phyloP scores from a whole-genome alignment of 768 basidiomycete species.

The Flagelloscypha sp. region DNA sequence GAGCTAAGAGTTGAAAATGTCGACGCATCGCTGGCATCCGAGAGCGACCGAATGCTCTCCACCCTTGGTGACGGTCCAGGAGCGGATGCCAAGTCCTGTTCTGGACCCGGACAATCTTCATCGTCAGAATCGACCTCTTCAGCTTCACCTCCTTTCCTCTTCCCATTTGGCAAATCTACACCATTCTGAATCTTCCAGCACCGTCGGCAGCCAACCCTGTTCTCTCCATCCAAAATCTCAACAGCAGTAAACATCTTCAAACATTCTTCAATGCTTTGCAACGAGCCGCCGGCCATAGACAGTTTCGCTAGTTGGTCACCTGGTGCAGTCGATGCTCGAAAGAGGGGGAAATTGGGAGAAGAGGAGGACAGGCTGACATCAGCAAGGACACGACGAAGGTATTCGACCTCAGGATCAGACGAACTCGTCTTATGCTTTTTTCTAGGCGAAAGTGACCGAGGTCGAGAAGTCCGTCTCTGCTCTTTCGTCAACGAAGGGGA shows the following conservation, averaged over 20 bases:
- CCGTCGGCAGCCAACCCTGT: conserved; percentile 85
- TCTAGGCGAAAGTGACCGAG: conserved; percentile 15
- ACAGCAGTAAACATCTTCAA: conserved; percentile 84
- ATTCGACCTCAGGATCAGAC: conserved; percentile 49
- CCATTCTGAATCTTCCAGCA: conserved; percentile 92
- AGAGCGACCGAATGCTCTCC: conserved; percentile 23
- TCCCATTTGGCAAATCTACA: conserved; percentile 29
- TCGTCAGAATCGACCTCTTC: conserved; percentile 24
- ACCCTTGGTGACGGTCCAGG: conserved; percentile 6
- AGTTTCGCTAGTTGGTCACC: conserved; percentile 31
- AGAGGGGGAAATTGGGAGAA: conserved; percentile 34
- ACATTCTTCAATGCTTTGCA: conserved; percentile 68
- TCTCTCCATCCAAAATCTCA: conserved; percentile 90
- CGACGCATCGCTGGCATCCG: conserved; percentile 37
- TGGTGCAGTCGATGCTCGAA: conserved; percentile 1
- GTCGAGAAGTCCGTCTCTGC: neutral
- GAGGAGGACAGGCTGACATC: conserved; percentile 42
- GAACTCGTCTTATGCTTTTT: conserved; percentile 48
- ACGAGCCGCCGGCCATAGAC: conserved; percentile 30
- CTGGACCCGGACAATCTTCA: conserved; percentile 22
- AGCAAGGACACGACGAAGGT: conserved; percentile 61
- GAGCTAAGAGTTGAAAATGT: conserved; percentile 21
- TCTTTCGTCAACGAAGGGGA: conserved; percentile 8
- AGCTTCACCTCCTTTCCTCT: conserved; percentile 16
- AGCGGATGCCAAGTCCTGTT: conserved; percentile 15